Percentiles rank a stretch among this genome's conserved stretches.
Evolutionary conservation across 176 grass and related monocot genomes (phyloP).

Genomic region (Secale cereale): DNA sequence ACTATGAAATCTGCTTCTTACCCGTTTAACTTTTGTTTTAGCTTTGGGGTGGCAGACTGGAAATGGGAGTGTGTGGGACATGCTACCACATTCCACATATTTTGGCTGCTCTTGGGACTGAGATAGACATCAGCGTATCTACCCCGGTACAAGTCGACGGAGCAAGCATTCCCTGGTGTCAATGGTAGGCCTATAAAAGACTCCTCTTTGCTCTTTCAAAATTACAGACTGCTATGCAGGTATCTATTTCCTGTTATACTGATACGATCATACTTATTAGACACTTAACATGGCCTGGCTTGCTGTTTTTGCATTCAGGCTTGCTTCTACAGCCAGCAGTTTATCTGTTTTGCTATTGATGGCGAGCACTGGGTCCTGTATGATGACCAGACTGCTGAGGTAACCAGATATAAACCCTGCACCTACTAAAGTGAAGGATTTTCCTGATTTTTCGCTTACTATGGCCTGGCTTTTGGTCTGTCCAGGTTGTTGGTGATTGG

Average conservation of each 20-base stretch:
- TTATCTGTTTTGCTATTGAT: constrained; percentile 85
- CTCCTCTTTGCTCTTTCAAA: neutral
- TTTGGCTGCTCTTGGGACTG: constrained; percentile 73
- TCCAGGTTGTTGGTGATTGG: constrained; percentile 81
- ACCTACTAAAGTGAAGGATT: neutral
- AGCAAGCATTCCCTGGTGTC: constrained; percentile 73
- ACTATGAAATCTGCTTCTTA: neutral
- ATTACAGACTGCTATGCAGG: neutral
- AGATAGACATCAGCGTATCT: constrained; percentile 70
- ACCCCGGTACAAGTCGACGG: constrained; percentile 67
- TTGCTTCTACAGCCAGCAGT: constrained; percentile 91
- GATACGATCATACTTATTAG: neutral
- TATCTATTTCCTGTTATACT: neutral
- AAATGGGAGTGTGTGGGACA: constrained; percentile 71
- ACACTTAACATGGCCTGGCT: neutral
- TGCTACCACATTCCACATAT: constrained; percentile 77
- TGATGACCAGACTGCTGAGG: constrained; percentile 94
- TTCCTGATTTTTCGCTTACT: neutral
- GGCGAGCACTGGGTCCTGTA: constrained; percentile 85
- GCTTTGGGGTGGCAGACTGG: constrained; percentile 91
- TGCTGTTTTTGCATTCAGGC: constrained; percentile 45
- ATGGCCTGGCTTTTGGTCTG: neutral
- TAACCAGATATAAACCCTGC: constrained; percentile 26
- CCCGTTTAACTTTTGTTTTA: constrained; percentile 33
- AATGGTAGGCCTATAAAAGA: constrained; percentile 50